phyloP scores from a whole-genome alignment of 768 basidiomycete genomes.

The Pulveroboletus sp. region DNA sequence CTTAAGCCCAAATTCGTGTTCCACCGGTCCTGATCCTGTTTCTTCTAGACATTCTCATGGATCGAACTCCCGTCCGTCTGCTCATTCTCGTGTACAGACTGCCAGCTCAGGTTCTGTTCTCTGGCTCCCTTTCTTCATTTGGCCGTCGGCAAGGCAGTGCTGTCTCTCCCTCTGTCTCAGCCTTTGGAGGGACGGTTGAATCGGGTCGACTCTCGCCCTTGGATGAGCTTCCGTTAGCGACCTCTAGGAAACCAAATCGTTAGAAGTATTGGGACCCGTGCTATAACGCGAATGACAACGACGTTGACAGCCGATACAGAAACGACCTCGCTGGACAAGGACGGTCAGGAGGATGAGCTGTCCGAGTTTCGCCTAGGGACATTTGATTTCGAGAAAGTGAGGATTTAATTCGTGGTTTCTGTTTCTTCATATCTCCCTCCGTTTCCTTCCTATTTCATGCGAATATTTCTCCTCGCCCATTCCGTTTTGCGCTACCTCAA shows the following conservation, averaged over 20 bases:
- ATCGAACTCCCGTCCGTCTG: constrained; percentile 51
- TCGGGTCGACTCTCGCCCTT: constrained; percentile 20
- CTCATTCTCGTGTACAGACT: constrained; percentile 36
- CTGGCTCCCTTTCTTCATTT: constrained; percentile 52
- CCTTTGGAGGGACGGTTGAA: constrained; percentile 36
- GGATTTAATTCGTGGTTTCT: constrained; percentile 1
- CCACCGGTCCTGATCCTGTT: constrained; percentile 51
- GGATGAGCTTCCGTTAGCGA: constrained; percentile 17
- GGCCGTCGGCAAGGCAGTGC: constrained; percentile 36
- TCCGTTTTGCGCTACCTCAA: constrained; percentile 10
- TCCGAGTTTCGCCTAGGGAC: constrained; percentile 12
- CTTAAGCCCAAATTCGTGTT: constrained; percentile 41
- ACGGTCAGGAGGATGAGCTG: too few species aligned
- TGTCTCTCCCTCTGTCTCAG: constrained; percentile 48
- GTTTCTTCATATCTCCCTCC: background rate
- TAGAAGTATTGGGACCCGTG: constrained; percentile 31
- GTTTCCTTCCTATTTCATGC: background rate
- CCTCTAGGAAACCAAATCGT: constrained; percentile 17
- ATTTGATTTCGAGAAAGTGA: constrained; percentile 22
- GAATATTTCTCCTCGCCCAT: background rate
- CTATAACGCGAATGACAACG: constrained; percentile 23
- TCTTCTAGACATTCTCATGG: constrained; percentile 41
- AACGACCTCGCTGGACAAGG: constrained; percentile 1
- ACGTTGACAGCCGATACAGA: constrained; percentile 17
- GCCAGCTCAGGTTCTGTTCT: constrained; percentile 36